Evolutionary conservation across 371 early-diverging fungal species (phyloP), one percentile per base, ranked within the genome.

Genomic region (Batkoa obscura): DNA sequence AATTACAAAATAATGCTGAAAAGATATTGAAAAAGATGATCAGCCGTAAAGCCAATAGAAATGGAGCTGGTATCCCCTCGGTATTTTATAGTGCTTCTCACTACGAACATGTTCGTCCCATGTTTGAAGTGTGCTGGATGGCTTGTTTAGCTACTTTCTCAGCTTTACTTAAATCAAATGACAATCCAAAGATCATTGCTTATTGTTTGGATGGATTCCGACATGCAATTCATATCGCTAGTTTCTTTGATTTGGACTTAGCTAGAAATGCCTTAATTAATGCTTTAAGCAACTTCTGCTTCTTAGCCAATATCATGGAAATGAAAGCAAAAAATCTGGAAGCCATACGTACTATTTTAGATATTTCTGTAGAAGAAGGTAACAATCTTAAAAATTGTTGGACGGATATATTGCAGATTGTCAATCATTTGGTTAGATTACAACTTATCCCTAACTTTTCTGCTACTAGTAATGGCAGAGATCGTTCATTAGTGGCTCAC

Each of bases 91-190:
- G 65, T 39, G 84, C 84, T 0, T 80, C 83, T 13, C 86, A 90
- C 57, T 72, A 79, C 33, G 92, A 90, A 52, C 95, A 94, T 64
- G 83, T 89, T 15, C 81, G 83, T 50, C 78, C 81, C 23, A 92
- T 94, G 95, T 90, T 94, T 72, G 84, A 83, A 55, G 72, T 84
- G 0, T 76, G 84, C 8, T 94, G 95, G 95, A 88, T 88, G 75
- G 74, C 89, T 0, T 73, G 88, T 47, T 70, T 94, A 46, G 84
- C 90, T 0, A 88, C 85, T 31, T 67, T 90, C n/a, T 81, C 82
- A n/a, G 79, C 78, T 33, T 85, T 90, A 2, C 68, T 92, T 43
- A 91, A 94, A 67, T 84, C 86, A 54, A 76, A 79, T 9, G 79
- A 85, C 23, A 87, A 89, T 58, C 64, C 79, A 1, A 73, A 83